Conservation (phyloP, 257 asterid genomes). For the Nicotiana noctiflora region DNA sequence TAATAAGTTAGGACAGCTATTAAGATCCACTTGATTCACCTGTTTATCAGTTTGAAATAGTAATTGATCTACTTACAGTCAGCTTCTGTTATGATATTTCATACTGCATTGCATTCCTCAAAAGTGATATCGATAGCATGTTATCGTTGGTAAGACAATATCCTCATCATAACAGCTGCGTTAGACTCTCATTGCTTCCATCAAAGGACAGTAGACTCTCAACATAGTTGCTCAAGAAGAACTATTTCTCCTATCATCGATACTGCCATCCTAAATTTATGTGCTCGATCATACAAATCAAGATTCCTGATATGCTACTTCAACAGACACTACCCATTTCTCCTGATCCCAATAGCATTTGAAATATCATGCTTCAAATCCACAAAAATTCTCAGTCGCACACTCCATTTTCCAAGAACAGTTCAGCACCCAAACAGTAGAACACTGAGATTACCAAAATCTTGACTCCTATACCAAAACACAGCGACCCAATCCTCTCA, state of each 20-base stretch:
- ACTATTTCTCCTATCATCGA: constrained; percentile 21
- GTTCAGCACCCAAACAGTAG: constrained; percentile 33
- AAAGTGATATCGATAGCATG: too few species aligned
- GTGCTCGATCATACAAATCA: constrained; percentile 3
- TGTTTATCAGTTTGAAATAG: too few species aligned
- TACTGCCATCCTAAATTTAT: constrained; percentile 9
- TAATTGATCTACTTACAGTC: too few species aligned
- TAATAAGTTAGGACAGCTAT: too few species aligned
- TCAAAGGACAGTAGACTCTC: constrained; percentile 20
- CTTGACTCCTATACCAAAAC: constrained; percentile 2
- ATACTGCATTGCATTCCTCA: too few species aligned
- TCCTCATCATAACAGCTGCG: too few species aligned
- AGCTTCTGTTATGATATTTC: too few species aligned
- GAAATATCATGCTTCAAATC: constrained; percentile 11
- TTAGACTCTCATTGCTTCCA: too few species aligned
- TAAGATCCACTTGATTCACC: too few species aligned
- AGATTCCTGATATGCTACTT: constrained; percentile 3
- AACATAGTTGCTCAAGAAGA: constrained; percentile 12
- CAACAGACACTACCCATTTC: constrained; percentile 13
- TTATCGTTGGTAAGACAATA: too few species aligned
- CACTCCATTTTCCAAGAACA: constrained; percentile 19
- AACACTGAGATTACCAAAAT: constrained; percentile 10
- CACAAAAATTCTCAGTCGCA: constrained; percentile 20
- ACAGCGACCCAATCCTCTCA: constrained; percentile 2
- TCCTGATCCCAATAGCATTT: constrained; percentile 18